Base-by-base conservation (phyloP, 2,329 filamentous ascomycete species). In the Calcarisporium arbuscula region DNA sequence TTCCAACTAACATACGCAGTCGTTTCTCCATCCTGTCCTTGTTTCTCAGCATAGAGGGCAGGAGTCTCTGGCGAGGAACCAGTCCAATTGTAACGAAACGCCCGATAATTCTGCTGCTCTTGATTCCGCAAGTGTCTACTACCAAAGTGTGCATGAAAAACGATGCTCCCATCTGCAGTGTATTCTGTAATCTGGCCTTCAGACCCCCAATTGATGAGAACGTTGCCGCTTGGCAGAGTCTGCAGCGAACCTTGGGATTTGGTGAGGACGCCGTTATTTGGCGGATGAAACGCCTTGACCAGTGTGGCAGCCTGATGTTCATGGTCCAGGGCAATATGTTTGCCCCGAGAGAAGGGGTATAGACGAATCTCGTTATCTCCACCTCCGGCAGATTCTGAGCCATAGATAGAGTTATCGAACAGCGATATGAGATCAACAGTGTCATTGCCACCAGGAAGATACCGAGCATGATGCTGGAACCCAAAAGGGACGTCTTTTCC, bases 121-220 rank as follows among this genome's bases (percentile, higher is more conserved):
- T 31, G 33, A 49, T 15, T 15, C 51, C 52, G 46, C 51, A 49
- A 36, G 50, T 53, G 40, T 62, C 54, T 52, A 29, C 58, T n/a
- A n/a, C n/a, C 61, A 20, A 74, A 57, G 46, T 70, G 68, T 4
- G 61, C 61, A 38, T 77, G 69, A 57, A 74, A 74, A n/a, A 77
- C 54, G 5, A 67, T 50, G 6, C 60, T 51, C 6, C 73, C 73
- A 12, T 67, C 61, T 2, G 56, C 45, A 0, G 58, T 58, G 44
- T 70, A 63, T 42, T 68, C 67, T 6, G 66, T 71, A 16, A 69
- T 45, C 3, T 64, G 64, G 0, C 66, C 67, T 19, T 64, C 62
- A 0, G 62, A 65, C 5, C 76, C 74, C 73, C 74, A 80, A 40
- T 72, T 72, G 22, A 79, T 65, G 28, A 78, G 54, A 7, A 65